A percentile compares a stretch with the other conserved stretches of the same genome.
phyloP scores from a whole-genome alignment of 225 moss, liverwort and hornwort species.

The Rhytidiadelphus loreus region DNA sequence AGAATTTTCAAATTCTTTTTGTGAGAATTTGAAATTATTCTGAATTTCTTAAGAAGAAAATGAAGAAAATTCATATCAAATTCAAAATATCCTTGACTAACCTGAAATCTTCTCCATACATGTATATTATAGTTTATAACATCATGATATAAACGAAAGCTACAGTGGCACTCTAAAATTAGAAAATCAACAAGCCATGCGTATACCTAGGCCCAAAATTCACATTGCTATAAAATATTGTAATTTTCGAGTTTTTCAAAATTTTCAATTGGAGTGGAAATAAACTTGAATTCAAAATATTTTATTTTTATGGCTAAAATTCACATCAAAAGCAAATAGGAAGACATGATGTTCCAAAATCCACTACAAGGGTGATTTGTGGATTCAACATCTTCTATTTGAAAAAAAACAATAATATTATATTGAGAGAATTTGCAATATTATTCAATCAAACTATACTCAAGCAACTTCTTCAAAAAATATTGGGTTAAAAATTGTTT shows the following conservation, averaged over 20 bases:
- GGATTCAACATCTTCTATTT: no score
- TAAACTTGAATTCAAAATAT: neutral
- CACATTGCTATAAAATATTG: neutral
- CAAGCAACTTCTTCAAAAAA: no score
- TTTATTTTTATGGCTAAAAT: neutral
- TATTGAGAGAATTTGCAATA: no score
- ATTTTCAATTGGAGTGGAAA: neutral
- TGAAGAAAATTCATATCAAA: no score
- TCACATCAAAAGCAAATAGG: neutral
- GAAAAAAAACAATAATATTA: no score
- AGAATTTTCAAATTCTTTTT: no score
- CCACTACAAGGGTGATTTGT: no score
- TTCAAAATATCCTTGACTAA: neutral
- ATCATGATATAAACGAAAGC: neutral
- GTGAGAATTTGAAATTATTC: no score
- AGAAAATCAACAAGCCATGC: neutral
- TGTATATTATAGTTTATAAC: no score
- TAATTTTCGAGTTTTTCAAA: neutral
- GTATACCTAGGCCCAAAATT: neutral
- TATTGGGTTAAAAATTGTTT: no score
- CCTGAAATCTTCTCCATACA: neutral
- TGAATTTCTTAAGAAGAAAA: no score
- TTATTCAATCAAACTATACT: no score
- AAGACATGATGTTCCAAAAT: neutral
- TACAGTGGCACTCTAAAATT: rapidly evolving